Percentiles rank a stretch among this genome's conserved stretches.
Conservation (phyloP, 371 early-diverging fungal genomes). For the Lichtheimia hyalospora region DNA sequence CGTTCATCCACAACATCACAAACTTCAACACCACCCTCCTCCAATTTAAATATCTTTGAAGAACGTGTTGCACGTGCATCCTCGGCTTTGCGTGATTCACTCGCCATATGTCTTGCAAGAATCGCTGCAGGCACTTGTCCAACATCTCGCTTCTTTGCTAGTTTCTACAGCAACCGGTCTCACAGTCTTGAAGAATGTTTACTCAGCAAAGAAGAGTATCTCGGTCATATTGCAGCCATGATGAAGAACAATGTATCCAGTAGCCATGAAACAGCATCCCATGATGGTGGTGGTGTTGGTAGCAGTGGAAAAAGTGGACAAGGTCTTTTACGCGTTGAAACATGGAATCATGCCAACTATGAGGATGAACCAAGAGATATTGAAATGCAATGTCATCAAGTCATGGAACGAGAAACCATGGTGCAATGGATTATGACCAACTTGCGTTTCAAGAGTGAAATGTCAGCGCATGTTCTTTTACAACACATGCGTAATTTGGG, state of each 20-base stretch:
- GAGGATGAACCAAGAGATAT: slow-evolving; percentile 9
- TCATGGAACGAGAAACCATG: slow-evolving; percentile 29
- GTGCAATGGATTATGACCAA: slow-evolving; percentile 40
- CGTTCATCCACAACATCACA: too few species aligned
- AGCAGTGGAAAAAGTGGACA: too few species aligned
- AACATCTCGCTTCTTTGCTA: slow-evolving; percentile 30
- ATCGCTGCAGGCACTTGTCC: slow-evolving; percentile 22
- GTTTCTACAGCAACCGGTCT: slow-evolving; percentile 23
- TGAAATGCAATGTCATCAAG: slow-evolving; percentile 22
- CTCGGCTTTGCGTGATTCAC: slow-evolving; percentile 18
- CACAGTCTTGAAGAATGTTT: slow-evolving; percentile 22
- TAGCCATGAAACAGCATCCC: neutral
- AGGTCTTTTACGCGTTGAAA: slow-evolving; percentile 7
- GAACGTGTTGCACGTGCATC: slow-evolving; percentile 3
- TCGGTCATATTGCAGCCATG: slow-evolving; percentile 43
- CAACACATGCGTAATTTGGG: slow-evolving; percentile 63
- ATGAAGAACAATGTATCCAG: slow-evolving; percentile 32
- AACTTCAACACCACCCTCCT: neutral
- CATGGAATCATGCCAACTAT: neutral
- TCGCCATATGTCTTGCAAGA: slow-evolving; percentile 23
- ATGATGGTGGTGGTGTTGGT: too few species aligned
- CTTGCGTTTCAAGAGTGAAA: slow-evolving; percentile 28
- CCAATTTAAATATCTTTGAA: neutral
- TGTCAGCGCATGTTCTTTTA: slow-evolving; percentile 30
- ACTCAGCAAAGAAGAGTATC: slow-evolving; percentile 39